Percentiles rank a stretch among this genome's conserved stretches.
Conservation (phyloP, 805 yeast genomes). For the Nakazawaea holstii region DNA sequence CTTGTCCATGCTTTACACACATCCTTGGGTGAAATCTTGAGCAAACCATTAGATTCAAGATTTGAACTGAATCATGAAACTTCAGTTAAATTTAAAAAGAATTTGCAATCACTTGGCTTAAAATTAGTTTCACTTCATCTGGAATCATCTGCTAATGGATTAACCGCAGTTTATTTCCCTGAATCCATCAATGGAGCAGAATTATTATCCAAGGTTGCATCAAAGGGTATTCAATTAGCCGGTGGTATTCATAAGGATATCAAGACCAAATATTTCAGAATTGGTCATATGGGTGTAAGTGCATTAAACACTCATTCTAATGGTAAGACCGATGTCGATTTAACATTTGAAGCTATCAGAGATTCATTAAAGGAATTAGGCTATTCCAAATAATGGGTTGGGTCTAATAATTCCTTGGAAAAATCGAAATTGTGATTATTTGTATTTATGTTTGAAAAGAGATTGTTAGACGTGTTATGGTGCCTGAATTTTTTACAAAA, state of each 20-base stretch:
- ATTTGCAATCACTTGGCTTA: slow-evolving; percentile 55
- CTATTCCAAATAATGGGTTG: slow-evolving; percentile 25
- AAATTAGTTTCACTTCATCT: slow-evolving; percentile 58
- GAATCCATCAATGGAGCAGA: slow-evolving; percentile 67
- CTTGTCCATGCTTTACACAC: slow-evolving; percentile 74
- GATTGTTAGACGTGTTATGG: neutral
- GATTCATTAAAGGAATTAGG: slow-evolving; percentile 35
- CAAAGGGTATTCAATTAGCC: slow-evolving; percentile 72
- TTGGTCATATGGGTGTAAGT: slow-evolving; percentile 94
- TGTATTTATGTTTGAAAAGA: neutral
- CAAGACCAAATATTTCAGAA: slow-evolving; percentile 78
- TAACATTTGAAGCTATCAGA: slow-evolving; percentile 41
- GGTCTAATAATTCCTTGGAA: slow-evolving; percentile 7
- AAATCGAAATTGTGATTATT: neutral
- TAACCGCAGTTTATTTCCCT: slow-evolving; percentile 82
- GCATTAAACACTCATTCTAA: slow-evolving; percentile 40
- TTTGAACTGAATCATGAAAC: slow-evolving; percentile 57
- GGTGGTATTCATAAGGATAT: slow-evolving; percentile 86
- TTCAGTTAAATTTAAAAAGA: slow-evolving; percentile 61
- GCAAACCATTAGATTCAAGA: slow-evolving; percentile 48
- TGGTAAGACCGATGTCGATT: slow-evolving; percentile 47
- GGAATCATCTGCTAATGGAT: slow-evolving; percentile 76
- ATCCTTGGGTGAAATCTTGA: slow-evolving; percentile 67
- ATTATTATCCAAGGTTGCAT: slow-evolving; percentile 50
- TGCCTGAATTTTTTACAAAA: no score